Conservation (phyloP, 345 rosid genomes). For the Corchorus olitorius region DNA sequence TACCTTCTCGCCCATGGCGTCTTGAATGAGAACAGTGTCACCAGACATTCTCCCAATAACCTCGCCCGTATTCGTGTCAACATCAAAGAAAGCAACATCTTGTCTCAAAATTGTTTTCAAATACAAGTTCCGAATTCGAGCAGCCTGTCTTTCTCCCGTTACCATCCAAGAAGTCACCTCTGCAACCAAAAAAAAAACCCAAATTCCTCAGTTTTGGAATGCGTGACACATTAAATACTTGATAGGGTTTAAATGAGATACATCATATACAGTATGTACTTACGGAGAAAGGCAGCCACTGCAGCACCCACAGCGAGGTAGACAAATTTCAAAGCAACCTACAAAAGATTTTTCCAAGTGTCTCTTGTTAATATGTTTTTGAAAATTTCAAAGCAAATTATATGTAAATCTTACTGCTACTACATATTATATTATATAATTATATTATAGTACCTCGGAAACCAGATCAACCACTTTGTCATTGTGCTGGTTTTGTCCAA, state of each 20-base stretch:
- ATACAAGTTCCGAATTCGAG: slow-evolving; percentile 68
- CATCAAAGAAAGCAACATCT: slow-evolving; percentile 78
- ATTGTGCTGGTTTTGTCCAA: slow-evolving; percentile 59
- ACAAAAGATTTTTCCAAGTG: slow-evolving; percentile 11
- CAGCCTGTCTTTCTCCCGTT: slow-evolving; percentile 87
- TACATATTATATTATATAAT: too few relatives aligned
- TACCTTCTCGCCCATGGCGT: slow-evolving; percentile 98
- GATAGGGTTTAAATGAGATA: background rate
- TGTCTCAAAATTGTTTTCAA: slow-evolving; percentile 78
- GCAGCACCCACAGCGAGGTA: slow-evolving; percentile 72
- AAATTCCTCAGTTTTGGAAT: slow-evolving; percentile 4
- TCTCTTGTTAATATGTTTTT: background rate
- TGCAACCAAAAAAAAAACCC: slow-evolving; percentile 30
- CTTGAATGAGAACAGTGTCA: slow-evolving; percentile 90
- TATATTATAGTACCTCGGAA: slow-evolving; percentile 50
- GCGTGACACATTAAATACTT: background rate
- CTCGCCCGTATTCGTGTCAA: slow-evolving; percentile 85
- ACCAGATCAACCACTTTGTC: slow-evolving; percentile 39
- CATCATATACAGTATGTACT: slow-evolving; percentile 29
- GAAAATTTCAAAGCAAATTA: background rate
- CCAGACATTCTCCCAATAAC: slow-evolving; percentile 97
- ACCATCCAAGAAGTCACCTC: slow-evolving; percentile 93
- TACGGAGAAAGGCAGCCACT: slow-evolving; percentile 75
- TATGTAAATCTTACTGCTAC: background rate
- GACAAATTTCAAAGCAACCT: slow-evolving; percentile 78